Percentiles rank a stretch among this genome's conserved stretches.
These are phyloP conservation scores for Capsicum rhomboideum DNA, from an alignment of 257 asterid species.

Conservation along the genomic window DNA sequence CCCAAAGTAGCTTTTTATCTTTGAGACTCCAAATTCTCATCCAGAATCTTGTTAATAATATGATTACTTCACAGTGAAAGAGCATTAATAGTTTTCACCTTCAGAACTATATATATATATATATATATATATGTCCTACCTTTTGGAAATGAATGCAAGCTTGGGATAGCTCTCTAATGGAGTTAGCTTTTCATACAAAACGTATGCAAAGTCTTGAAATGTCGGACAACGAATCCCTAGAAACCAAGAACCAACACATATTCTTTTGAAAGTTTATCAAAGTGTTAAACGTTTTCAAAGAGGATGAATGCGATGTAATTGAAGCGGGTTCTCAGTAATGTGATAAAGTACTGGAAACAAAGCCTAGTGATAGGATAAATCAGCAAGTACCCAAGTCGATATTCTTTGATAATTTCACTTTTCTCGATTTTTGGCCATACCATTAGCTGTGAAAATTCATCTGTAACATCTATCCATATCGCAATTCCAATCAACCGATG, in stretches of 20 bases:
- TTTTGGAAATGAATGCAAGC: too few relatives aligned
- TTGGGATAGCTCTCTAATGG: too few relatives aligned
- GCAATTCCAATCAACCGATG: too few relatives aligned
- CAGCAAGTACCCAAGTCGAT: neutral
- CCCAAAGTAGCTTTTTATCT: too few relatives aligned
- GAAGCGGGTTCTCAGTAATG: neutral
- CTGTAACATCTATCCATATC: too few relatives aligned
- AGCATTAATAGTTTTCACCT: too few relatives aligned
- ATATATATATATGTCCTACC: too few relatives aligned
- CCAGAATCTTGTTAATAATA: too few relatives aligned
- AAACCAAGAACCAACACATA: neutral
- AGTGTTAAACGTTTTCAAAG: neutral
- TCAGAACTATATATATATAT: too few relatives aligned
- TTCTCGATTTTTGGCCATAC: neutral
- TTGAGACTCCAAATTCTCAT: too few relatives aligned
- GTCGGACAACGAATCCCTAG: neutral
- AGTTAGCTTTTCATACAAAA: too few relatives aligned
- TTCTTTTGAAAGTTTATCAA: neutral
- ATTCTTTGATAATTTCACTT: neutral
- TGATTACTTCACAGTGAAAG: too few relatives aligned
- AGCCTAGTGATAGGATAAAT: neutral
- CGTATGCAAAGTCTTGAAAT: neutral
- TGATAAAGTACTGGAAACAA: neutral
- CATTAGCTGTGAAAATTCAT: neutral
- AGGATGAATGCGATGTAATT: neutral